These are phyloP conservation scores for Xylariales sp. DNA, from an alignment of 2,329 filamentous ascomycete species.

Conservation along the genomic window DNA sequence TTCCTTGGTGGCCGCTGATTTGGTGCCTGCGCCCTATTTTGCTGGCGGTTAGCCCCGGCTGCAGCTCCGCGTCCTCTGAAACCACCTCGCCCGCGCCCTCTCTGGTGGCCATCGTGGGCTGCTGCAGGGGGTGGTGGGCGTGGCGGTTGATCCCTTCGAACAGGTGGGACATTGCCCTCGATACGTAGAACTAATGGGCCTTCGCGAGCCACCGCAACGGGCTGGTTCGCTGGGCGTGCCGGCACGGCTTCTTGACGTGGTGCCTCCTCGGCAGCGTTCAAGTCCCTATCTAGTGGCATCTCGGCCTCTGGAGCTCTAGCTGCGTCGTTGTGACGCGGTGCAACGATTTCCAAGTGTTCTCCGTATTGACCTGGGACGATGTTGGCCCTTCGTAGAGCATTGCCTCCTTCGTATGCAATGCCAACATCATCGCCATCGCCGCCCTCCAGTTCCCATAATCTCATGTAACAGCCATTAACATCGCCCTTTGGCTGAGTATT, in stretches of 20 bases:
- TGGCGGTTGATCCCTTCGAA: conserved; percentile 16
- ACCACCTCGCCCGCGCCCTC: conserved; percentile 22
- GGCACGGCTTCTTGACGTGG: conserved; percentile 3
- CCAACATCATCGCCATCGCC: conserved; percentile 63
- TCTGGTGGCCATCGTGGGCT: conserved; percentile 15
- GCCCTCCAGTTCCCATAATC: conserved; percentile 83
- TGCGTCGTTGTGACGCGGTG: conserved; percentile 15
- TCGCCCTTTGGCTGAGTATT: conserved; percentile 56
- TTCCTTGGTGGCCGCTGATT: conserved; percentile 15
- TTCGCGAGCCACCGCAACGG: conserved; percentile 47
- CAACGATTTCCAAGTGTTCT: conserved; percentile 15
- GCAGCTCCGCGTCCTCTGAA: conserved; percentile 23
- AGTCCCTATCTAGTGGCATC: conserved; percentile 15
- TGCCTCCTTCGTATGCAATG: conserved; percentile 37
- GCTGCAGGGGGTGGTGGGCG: conserved; percentile 17
- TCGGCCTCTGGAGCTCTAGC: conserved; percentile 17
- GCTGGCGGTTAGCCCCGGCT: conserved; percentile 17
- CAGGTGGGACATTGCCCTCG: conserved; percentile 30
- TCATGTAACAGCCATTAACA: conserved; percentile 69
- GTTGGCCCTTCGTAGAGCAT: conserved; percentile 13
- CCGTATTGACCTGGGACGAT: conserved; percentile 15
- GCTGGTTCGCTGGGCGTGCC: conserved; percentile 10
- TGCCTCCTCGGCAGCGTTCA: conserved; percentile 19
- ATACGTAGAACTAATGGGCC: conserved; percentile 54
- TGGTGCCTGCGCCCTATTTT: conserved; percentile 9